A percentile compares a stretch with the other conserved stretches of the same genome.
phyloP scores from a whole-genome alignment of 2,329 filamentous ascomycete genomes.

The Calonectria henricotiae region DNA sequence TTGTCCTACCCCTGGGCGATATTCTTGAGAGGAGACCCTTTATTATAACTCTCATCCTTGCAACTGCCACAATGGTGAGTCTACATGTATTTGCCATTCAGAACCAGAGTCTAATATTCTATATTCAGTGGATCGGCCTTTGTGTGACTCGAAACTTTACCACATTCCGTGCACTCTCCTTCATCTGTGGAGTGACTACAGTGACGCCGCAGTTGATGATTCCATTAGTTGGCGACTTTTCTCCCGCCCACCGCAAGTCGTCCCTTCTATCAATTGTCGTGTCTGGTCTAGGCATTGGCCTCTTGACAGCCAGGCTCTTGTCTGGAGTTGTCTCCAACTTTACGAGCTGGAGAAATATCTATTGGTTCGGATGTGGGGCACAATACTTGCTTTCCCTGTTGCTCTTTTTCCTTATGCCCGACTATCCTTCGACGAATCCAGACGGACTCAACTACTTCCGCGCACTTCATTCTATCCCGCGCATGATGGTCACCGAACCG shows the following conservation, averaged over 20 bases:
- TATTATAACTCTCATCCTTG: slow-evolving; percentile 77
- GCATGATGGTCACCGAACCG: slow-evolving; percentile 77
- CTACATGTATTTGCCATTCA: neutral
- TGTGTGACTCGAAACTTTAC: slow-evolving; percentile 78
- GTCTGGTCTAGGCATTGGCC: slow-evolving; percentile 82
- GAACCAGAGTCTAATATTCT: neutral
- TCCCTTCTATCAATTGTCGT: slow-evolving; percentile 82
- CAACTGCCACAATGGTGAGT: slow-evolving; percentile 79
- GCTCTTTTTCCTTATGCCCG: slow-evolving; percentile 83
- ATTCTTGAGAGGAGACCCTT: slow-evolving; percentile 78
- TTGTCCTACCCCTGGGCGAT: slow-evolving; percentile 85
- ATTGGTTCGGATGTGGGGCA: slow-evolving; percentile 82
- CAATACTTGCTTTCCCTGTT: slow-evolving; percentile 78
- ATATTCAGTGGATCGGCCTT: slow-evolving; percentile 75
- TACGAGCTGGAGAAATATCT: slow-evolving; percentile 83
- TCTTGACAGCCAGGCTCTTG: slow-evolving; percentile 83
- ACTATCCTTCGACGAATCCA: slow-evolving; percentile 84
- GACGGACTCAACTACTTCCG: slow-evolving; percentile 75
- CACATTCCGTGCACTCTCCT: slow-evolving; percentile 80
- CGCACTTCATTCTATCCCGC: slow-evolving; percentile 76
- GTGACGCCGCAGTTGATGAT: slow-evolving; percentile 88
- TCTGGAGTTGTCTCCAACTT: slow-evolving; percentile 84
- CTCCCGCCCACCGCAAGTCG: slow-evolving; percentile 78
- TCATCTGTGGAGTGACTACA: slow-evolving; percentile 82
- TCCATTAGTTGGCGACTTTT: slow-evolving; percentile 84